phyloP scores from a whole-genome alignment of 129 eudicot species.

The Dittrichia graveolens region DNA sequence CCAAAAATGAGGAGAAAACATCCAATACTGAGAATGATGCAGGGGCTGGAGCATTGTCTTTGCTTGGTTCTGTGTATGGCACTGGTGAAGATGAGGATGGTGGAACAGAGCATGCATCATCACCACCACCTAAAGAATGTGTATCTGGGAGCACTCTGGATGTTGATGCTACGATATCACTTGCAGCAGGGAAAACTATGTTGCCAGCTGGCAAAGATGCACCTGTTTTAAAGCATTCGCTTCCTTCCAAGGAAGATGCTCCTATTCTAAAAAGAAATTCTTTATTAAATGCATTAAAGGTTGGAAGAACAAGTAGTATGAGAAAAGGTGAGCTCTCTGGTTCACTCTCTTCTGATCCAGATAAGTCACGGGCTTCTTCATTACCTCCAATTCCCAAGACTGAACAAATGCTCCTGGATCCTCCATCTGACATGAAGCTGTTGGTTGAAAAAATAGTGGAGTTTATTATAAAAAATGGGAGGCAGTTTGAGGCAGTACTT shows the following conservation, averaged over 20 bases:
- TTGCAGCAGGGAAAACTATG: slow-evolving; percentile 28
- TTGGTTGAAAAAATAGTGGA: slow-evolving; percentile 81
- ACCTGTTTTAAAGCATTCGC: slow-evolving; percentile 34
- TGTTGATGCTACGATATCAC: slow-evolving; percentile 23
- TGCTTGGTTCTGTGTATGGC: slow-evolving; percentile 95
- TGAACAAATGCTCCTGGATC: slow-evolving; percentile 64
- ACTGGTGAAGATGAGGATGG: slow-evolving; percentile 85
- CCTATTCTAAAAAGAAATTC: slow-evolving; percentile 46
- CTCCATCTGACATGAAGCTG: slow-evolving; percentile 79
- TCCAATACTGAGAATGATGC: slow-evolving; percentile 33
- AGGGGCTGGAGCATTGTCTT: slow-evolving; percentile 72
- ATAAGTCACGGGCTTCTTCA: slow-evolving; percentile 48
- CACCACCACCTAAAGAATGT: slow-evolving; percentile 31
- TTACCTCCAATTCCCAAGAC: slow-evolving; percentile 42
- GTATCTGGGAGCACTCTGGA: slow-evolving; percentile 28
- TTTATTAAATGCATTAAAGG: slow-evolving; percentile 39
- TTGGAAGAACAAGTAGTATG: slow-evolving; percentile 36
- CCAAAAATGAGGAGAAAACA: slow-evolving; percentile 43
- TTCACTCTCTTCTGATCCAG: slow-evolving; percentile 43
- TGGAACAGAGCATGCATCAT: slow-evolving; percentile 42
- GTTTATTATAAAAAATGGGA: slow-evolving; percentile 75
- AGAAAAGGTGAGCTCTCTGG: slow-evolving; percentile 43
- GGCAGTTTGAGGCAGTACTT: slow-evolving; percentile 86
- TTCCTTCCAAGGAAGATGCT: slow-evolving; percentile 53
- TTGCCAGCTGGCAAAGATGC: slow-evolving; percentile 41